Evolutionary conservation across 176 grass and related monocot species (phyloP).

Genomic region (Cocos nucifera): DNA sequence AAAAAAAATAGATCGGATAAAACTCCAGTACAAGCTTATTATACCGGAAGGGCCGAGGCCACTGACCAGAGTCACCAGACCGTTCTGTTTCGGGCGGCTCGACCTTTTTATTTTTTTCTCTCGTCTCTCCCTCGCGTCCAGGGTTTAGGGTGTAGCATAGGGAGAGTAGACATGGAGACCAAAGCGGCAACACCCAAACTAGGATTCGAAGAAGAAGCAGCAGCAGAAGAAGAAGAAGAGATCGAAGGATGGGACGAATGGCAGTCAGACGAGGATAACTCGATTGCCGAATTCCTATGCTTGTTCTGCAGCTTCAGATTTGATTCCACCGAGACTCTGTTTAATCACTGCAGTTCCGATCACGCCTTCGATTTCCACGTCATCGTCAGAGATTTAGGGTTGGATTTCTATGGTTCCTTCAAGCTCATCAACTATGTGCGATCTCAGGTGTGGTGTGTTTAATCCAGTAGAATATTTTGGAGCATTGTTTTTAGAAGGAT

Average conservation of each 20-base stretch:
- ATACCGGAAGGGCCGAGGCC: too few species aligned
- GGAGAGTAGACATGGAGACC: too few species aligned
- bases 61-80: too few species aligned
- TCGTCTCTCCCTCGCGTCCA: too few species aligned
- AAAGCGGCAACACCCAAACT: too few species aligned
- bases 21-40: too few species aligned
- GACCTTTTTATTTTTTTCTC: too few species aligned
- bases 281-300: slow-evolving; percentile 33
- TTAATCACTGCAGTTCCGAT: slow-evolving; percentile 47
- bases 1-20: too few species aligned
- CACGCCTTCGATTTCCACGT: slow-evolving; percentile 59
- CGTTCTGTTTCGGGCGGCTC: too few species aligned
- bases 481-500: neutral
- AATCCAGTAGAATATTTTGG: neutral
- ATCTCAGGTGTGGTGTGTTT: slow-evolving; percentile 37
- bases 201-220: neutral
- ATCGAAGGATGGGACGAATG: slow-evolving; percentile 73
- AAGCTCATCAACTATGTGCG: slow-evolving; percentile 82
- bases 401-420: slow-evolving; percentile 86
- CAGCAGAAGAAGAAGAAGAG: slow-evolving; percentile 40
- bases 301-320: slow-evolving; percentile 65
- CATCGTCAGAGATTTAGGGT: slow-evolving; percentile 33
- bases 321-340: slow-evolving; percentile 38
- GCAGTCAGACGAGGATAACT: slow-evolving; percentile 40
- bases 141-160: too few species aligned